Evolutionary conservation across 2,329 filamentous ascomycete genomes (phyloP).

Genomic region (Anisogramma anomala): DNA sequence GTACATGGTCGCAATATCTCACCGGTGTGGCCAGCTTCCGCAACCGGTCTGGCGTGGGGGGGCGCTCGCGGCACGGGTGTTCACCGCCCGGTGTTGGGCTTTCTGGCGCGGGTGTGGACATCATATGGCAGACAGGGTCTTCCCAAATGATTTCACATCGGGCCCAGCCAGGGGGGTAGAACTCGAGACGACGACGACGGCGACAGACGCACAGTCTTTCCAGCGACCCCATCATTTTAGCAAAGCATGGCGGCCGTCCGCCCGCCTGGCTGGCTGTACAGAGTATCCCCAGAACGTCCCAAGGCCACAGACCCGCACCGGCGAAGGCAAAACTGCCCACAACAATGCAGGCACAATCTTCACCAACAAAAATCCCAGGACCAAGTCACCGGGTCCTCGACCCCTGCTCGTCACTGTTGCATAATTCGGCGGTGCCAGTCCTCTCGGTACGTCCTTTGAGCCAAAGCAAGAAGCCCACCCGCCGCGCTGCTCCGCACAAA

Average conservation of each 20-base stretch:
- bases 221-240: no score
- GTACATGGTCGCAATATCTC: no score
- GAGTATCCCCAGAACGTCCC: no score
- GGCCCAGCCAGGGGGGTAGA: no score
- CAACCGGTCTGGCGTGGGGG: neutral
- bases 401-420: neutral
- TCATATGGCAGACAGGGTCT: constrained; percentile 1
- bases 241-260: no score
- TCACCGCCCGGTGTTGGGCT: no score
- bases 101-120: neutral
- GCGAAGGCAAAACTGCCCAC: neutral
- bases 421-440: neutral
- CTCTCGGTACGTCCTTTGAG: neutral
- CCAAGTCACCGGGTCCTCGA: constrained; percentile 1
- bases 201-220: no score
- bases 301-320: constrained; percentile 2
- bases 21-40: neutral
- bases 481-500: no score
- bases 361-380: neutral
- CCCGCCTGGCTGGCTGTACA: no score
- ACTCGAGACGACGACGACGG: no score
- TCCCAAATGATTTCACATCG: no score
- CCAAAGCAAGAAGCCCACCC: neutral
- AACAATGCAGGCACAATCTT: neutral
- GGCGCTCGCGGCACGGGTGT: neutral